Evolutionary conservation across 768 basidiomycete genomes (phyloP), one percentile per base, ranked within the genome.

Genomic region (Pleurotus tuber-regium): DNA sequence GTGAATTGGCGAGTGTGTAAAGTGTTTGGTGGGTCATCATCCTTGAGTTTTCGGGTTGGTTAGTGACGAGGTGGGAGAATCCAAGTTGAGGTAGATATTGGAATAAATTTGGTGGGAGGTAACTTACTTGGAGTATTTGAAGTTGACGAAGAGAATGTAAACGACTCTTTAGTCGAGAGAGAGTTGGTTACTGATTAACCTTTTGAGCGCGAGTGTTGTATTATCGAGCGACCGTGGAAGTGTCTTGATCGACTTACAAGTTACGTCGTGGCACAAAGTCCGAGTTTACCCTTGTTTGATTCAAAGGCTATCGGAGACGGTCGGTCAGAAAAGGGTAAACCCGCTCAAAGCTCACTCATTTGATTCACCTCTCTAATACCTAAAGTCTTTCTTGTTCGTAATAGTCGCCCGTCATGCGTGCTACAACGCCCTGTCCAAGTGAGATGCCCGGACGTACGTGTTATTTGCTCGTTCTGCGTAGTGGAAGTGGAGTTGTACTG

Each of bases 11-110:
- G 48, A 96, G 77, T 50, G 79, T 77, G 69, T 90, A 89, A 29
- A 96, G 77, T 4, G 90, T 91, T 54, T 80, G 71, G 68, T 92
- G 84, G 48, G 78, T 82, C 29, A 96, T 94, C 90, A 92, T 94
- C 9, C 49, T 49, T 51, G 46, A 46, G 44, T 29, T 54, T 44
- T n/a, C 31, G 30, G 39, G n/a, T n/a, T n/a, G n/a, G n/a, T n/a
- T n/a, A n/a, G n/a, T n/a, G n/a, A n/a, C n/a, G n/a, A n/a, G n/a
- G n/a, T n/a, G n/a, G n/a, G n/a, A n/a, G n/a, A n/a, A n/a, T n/a
- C n/a, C n/a, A n/a, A n/a, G n/a, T n/a, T n/a, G n/a, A n/a, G n/a
- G n/a, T n/a, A n/a, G n/a, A n/a, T n/a, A n/a, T n/a, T n/a, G n/a
- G n/a, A n/a, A n/a, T n/a, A n/a, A n/a, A n/a, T n/a, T n/a, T n/a